Conservation (phyloP, 2,329 filamentous ascomycete species). For the Pseudocercospora fijiensis region DNA sequence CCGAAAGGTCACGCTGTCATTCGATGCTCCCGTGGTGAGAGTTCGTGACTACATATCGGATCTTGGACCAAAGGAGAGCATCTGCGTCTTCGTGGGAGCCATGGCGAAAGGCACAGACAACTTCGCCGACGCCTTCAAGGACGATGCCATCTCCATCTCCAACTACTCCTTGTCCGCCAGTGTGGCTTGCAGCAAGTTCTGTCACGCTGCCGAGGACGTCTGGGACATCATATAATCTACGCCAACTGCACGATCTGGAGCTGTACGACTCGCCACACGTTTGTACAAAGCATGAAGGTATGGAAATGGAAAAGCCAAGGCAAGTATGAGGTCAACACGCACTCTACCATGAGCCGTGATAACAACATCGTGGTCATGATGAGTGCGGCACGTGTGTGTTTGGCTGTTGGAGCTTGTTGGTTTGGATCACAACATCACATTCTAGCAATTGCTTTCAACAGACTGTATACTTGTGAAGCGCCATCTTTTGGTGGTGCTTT, state of each 20-base stretch:
- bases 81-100: constrained; percentile 95
- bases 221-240: constrained; percentile 80
- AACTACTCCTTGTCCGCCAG: constrained; percentile 96
- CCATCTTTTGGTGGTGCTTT: neutral
- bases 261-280: neutral
- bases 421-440: constrained; percentile 25
- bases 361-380: constrained; percentile 28
- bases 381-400: constrained; percentile 15
- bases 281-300: constrained; percentile 10
- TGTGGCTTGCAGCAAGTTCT: constrained; percentile 99
- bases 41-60: constrained; percentile 85
- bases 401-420: constrained; percentile 17
- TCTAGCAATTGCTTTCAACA: constrained; percentile 6
- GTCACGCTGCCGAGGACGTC: constrained; percentile 92
- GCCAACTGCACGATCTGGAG: neutral
- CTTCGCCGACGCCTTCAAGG: constrained; percentile 91
- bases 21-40: constrained; percentile 82
- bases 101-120: constrained; percentile 97
- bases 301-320: constrained; percentile 16
- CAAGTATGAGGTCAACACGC: constrained; percentile 25
- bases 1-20: constrained; percentile 94
- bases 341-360: constrained; percentile 23
- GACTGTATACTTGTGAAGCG: neutral
- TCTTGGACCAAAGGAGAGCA: constrained; percentile 79
- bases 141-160: constrained; percentile 97